Evolutionary conservation across 2,329 filamentous ascomycete genomes (phyloP).

Genomic region (Fusarium sp.): DNA sequence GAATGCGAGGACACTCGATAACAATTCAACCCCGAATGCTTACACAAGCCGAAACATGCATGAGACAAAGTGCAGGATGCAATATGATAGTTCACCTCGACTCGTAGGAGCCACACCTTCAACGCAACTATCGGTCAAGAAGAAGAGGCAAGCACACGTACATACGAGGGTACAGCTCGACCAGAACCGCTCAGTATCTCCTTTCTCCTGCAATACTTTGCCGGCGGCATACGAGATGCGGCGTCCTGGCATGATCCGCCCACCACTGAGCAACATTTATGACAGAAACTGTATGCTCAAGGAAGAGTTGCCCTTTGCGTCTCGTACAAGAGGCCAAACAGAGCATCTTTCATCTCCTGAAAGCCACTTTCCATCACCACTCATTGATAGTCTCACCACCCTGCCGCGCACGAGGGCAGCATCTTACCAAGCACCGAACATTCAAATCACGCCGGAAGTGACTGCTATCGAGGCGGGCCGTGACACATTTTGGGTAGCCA

Average conservation of each 20-base stretch:
- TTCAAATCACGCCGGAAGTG: constrained; percentile 58
- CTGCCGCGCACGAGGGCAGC: background rate
- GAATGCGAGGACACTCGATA: constrained; percentile 15
- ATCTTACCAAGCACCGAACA: constrained; percentile 54
- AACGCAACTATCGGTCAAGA: constrained; percentile 32
- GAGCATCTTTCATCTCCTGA: background rate
- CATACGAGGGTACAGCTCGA: background rate
- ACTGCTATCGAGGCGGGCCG: constrained; percentile 49
- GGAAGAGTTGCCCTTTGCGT: background rate
- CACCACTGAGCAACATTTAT: constrained; percentile 38
- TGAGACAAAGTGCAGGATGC: constrained; percentile 18
- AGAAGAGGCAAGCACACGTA: constrained; percentile 25
- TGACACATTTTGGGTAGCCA: constrained; percentile 59
- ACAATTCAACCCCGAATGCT: background rate
- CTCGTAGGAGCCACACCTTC: constrained; percentile 4
- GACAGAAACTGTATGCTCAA: background rate
- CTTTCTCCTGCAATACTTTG: constrained; percentile 17
- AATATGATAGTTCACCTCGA: constrained; percentile 23
- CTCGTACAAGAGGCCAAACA: background rate
- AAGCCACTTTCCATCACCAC: background rate
- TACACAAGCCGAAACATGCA: background rate
- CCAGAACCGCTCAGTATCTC: background rate
- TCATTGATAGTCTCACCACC: background rate
- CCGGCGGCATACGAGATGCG: constrained; percentile 18
- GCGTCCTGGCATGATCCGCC: constrained; percentile 28